Conservation (phyloP, 225 moss, liverwort and hornwort species). For the Thuidium tamariscinum region DNA sequence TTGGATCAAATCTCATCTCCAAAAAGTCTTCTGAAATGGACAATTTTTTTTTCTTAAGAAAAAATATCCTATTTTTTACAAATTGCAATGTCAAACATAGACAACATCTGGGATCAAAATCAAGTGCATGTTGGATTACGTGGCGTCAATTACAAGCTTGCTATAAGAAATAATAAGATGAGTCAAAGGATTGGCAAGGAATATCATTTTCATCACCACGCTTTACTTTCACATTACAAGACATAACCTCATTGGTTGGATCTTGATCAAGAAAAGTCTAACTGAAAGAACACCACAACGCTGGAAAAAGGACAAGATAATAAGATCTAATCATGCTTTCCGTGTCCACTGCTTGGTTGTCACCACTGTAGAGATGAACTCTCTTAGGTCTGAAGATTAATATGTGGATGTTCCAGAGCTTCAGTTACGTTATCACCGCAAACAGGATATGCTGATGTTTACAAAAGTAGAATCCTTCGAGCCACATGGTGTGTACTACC, state of each 20-base stretch:
- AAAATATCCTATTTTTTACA: too few species aligned
- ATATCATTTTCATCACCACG: neutral
- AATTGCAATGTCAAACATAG: too few species aligned
- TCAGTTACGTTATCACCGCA: constrained; percentile 76
- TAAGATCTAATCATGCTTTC: neutral
- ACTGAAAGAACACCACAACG: neutral
- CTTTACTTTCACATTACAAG: neutral
- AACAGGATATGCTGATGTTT: constrained; percentile 62
- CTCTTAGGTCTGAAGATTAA: neutral
- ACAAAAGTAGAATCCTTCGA: constrained; percentile 59
- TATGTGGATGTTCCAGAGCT: constrained; percentile 7
- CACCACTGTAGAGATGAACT: neutral
- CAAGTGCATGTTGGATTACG: neutral
- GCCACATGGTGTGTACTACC: constrained; percentile 79
- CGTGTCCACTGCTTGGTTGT: neutral
- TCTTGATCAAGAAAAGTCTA: neutral
- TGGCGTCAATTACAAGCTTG: neutral
- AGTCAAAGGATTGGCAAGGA: neutral
- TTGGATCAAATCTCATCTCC: too few species aligned
- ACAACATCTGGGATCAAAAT: neutral
- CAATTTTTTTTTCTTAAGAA: too few species aligned
- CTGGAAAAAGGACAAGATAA: neutral
- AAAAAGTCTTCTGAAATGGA: too few species aligned
- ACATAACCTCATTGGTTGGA: neutral
- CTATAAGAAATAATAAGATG: neutral